Percentiles rank a stretch among this genome's conserved stretches.
Evolutionary conservation across 768 basidiomycete genomes (phyloP).

Genomic region (Boletales sp.): DNA sequence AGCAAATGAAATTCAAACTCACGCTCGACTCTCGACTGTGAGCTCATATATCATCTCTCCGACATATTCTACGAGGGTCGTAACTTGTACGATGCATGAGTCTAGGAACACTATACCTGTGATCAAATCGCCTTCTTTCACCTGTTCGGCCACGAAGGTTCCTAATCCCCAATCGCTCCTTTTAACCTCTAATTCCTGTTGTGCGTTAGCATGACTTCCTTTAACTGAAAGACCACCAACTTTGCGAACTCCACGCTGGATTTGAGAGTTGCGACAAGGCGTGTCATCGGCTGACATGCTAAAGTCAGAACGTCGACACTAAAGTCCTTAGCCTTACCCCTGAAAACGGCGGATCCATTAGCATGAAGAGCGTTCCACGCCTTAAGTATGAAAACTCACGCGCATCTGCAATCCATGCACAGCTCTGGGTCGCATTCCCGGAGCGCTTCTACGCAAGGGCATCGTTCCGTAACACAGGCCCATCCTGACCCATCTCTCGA

Average conservation of each 20-base stretch:
- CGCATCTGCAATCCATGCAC: slow-evolving; percentile 50
- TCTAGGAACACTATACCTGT: slow-evolving; percentile 28
- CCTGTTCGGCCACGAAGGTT: slow-evolving; percentile 46
- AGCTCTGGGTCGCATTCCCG: slow-evolving; percentile 71
- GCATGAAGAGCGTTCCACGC: neutral
- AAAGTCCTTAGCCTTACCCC: slow-evolving; percentile 19
- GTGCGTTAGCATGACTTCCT: slow-evolving; percentile 3
- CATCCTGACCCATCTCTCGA: slow-evolving; percentile 19
- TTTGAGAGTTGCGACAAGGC: slow-evolving; percentile 45
- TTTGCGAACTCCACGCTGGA: slow-evolving; percentile 46
- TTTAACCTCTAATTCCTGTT: slow-evolving; percentile 41
- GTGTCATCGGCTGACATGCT: slow-evolving; percentile 26
- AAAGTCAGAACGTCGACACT: neutral
- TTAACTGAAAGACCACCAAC: slow-evolving; percentile 24
- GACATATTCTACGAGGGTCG: slow-evolving; percentile 49
- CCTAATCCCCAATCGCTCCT: slow-evolving; percentile 52
- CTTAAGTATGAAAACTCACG: slow-evolving; percentile 26
- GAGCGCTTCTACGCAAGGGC: slow-evolving; percentile 47
- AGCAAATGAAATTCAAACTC: slow-evolving; percentile 32
- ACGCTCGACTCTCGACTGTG: slow-evolving; percentile 53
- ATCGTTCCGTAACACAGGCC: slow-evolving; percentile 40
- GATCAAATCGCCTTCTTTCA: slow-evolving; percentile 44
- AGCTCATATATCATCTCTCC: slow-evolving; percentile 57
- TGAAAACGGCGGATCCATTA: slow-evolving; percentile 3
- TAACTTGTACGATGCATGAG: neutral